A percentile compares a stretch with the other conserved stretches of the same genome.
These are phyloP conservation scores for Phytopythium oedochilum DNA, from an alignment of 352 stramenopile species.

Conservation along the genomic window DNA sequence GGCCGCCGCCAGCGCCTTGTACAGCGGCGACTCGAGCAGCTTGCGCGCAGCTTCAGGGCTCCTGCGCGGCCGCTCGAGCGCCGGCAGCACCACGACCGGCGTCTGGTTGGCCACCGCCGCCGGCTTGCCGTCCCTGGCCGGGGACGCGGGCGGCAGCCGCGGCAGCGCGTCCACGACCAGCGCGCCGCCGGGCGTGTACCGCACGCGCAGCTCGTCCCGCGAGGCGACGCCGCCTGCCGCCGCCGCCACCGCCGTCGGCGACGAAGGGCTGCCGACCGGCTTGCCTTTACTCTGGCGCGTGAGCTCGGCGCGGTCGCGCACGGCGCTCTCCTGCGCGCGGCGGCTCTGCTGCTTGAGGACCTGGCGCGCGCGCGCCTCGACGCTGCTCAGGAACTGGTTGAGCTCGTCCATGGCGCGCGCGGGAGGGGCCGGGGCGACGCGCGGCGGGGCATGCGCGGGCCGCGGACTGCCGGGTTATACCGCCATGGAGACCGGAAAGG, in stretches of 20 bases:
- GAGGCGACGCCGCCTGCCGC: conserved; percentile 12
- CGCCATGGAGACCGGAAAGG: no score
- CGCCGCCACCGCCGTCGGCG: no score
- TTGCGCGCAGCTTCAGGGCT: conserved; percentile 28
- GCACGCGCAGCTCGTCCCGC: conserved; percentile 51
- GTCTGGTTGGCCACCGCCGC: background rate
- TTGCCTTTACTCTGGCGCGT: background rate
- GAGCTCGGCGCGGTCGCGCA: conserved; percentile 38
- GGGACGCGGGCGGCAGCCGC: background rate
- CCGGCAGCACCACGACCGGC: conserved; percentile 17
- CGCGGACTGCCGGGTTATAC: no score
- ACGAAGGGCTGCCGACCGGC: no score
- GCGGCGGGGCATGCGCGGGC: no score
- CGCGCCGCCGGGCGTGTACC: conserved; percentile 45
- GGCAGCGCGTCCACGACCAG: conserved; percentile 29
- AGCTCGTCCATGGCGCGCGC: conserved; percentile 52
- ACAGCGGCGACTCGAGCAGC: conserved; percentile 64
- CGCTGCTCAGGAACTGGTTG: conserved; percentile 74
- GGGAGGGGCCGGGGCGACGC: background rate
- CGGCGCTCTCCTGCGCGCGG: conserved; percentile 57
- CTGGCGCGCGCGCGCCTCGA: conserved; percentile 65
- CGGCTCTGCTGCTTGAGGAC: conserved; percentile 84
- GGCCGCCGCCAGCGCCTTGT: conserved; percentile 51
- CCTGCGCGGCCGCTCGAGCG: conserved; percentile 22
- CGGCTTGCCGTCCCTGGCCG: background rate